phyloP scores from a whole-genome alignment of 169 alveolate genomes.

The Besnoitia besnoiti region DNA sequence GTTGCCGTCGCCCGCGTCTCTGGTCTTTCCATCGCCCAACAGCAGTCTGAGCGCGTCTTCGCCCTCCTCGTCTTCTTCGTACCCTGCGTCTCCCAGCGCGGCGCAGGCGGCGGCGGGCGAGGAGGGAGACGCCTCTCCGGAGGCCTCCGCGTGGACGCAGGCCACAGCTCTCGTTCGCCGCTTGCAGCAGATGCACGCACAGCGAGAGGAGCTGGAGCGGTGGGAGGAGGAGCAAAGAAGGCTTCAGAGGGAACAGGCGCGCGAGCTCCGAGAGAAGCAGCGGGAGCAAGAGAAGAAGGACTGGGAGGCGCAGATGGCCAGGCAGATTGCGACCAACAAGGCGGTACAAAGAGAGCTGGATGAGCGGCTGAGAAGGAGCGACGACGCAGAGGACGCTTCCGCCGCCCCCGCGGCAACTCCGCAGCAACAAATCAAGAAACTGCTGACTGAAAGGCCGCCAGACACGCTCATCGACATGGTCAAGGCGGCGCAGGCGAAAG shows the following conservation, averaged over 20 bases:
- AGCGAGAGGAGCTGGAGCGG: slow-evolving; percentile 3
- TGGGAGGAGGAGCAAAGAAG: background rate
- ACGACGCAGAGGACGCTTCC: background rate
- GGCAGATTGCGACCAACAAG: background rate
- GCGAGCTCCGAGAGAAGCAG: background rate
- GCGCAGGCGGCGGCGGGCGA: background rate
- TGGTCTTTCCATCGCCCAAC: background rate
- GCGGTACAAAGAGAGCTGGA: background rate
- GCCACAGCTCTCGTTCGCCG: background rate
- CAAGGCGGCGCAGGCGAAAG: background rate
- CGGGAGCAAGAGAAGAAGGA: background rate
- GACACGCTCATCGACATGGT: background rate
- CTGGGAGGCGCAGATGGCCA: background rate
- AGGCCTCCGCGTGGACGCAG: background rate
- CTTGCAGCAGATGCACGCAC: background rate
- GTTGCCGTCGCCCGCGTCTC: background rate
- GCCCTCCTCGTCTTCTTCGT: background rate
- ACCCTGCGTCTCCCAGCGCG: background rate
- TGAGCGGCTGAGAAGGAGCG: background rate
- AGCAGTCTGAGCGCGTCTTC: background rate
- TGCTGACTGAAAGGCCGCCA: background rate
- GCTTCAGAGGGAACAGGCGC: background rate
- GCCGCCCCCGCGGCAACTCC: background rate
- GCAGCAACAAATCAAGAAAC: background rate
- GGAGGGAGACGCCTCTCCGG: background rate